These are phyloP conservation scores for Dipteronia dyeriana DNA, from an alignment of 345 rosid genomes.

Conservation along the genomic window DNA sequence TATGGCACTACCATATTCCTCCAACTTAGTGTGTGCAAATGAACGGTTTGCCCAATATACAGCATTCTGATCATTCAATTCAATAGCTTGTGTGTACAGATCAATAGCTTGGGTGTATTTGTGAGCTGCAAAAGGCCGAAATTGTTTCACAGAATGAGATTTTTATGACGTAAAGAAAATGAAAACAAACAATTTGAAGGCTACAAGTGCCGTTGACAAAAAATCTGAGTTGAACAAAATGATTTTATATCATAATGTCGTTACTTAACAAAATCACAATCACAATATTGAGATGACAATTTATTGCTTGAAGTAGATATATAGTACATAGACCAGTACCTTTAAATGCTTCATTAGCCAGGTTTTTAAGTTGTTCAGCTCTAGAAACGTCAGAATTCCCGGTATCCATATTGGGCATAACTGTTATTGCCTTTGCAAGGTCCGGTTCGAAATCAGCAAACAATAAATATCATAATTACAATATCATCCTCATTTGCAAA, in stretches of 20 bases:
- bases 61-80: conserved; percentile 62
- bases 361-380: conserved; percentile 55
- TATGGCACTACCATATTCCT: conserved; percentile 98
- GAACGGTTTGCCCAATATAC: conserved; percentile 98
- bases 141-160: neutral
- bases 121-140: conserved; percentile 46
- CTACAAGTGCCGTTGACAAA: neutral
- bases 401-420: conserved; percentile 45
- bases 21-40: conserved; percentile 86
- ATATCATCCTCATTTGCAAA: neutral
- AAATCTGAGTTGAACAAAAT: neutral
- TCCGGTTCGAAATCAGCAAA: conserved; percentile 1
- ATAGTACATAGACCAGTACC: conserved; percentile 24
- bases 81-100: conserved; percentile 81
- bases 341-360: conserved; percentile 60
- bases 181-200: neutral
- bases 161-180: neutral
- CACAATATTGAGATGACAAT: neutral
- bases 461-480: conserved; percentile 9
- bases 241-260: neutral
- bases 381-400: conserved; percentile 32
- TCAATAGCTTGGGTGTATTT: conserved; percentile 81
- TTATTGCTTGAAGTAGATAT: neutral
- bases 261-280: neutral
- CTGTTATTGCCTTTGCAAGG: neutral